Percentiles rank a stretch among this genome's conserved stretches.
These are phyloP conservation scores for Coccinonectria pachysandricola DNA, from an alignment of 2,329 filamentous ascomycete genomes.

Conservation along the genomic window DNA sequence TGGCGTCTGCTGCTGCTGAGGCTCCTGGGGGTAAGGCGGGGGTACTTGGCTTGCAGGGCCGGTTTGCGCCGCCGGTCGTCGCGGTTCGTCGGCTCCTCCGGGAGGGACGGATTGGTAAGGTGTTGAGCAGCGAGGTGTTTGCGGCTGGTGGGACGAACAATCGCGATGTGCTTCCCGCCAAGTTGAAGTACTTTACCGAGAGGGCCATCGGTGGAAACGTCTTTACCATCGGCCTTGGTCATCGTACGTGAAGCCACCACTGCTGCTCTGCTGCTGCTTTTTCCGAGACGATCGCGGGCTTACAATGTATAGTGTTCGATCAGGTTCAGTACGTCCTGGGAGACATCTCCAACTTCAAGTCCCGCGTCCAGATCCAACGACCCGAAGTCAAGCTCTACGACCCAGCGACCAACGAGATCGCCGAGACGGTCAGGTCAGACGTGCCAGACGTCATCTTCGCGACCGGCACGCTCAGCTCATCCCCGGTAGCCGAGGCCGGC, in stretches of 20 bases:
- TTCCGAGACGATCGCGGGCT: slow-evolving; percentile 2
- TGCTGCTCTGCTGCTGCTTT: accelerated
- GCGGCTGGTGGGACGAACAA: slow-evolving; percentile 26
- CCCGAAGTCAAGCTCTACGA: slow-evolving; percentile 28
- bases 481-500: slow-evolving; percentile 14
- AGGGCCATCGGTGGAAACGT: slow-evolving; percentile 35
- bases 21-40: slow-evolving; percentile 27
- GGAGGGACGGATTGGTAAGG: slow-evolving; percentile 36
- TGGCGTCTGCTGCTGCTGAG: slow-evolving; percentile 26
- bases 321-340: slow-evolving; percentile 35
- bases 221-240: slow-evolving; percentile 31
- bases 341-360: slow-evolving; percentile 28
- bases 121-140: slow-evolving; percentile 39
- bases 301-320: slow-evolving; percentile 29
- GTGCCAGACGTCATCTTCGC: slow-evolving; percentile 34
- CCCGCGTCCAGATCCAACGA: slow-evolving; percentile 35
- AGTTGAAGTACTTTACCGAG: slow-evolving; percentile 38
- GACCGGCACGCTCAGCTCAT: slow-evolving; percentile 26
- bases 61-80: slow-evolving; percentile 31
- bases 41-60: slow-evolving; percentile 42
- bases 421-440: slow-evolving; percentile 25
- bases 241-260: slow-evolving; percentile 22
- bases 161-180: slow-evolving; percentile 21
- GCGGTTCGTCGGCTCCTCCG: slow-evolving; percentile 35
- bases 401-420: slow-evolving; percentile 17